Evolutionary conservation across 768 basidiomycete genomes (phyloP).

Genomic region (Hirschioporus abietinus): DNA sequence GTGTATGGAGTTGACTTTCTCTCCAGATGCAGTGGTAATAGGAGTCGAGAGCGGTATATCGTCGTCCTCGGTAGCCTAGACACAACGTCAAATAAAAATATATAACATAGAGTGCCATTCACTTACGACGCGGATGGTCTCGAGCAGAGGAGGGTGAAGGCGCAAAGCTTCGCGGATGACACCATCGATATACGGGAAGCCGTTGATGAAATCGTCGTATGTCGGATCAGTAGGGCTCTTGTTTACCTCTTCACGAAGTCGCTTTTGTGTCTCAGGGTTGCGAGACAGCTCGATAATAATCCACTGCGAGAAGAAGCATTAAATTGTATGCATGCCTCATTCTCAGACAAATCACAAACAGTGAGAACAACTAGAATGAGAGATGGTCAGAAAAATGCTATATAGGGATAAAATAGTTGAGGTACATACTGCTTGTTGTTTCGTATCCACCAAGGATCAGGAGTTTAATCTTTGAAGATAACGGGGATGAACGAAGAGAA

Average conservation of each 20-base stretch:
- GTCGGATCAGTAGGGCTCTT: constrained; percentile 41
- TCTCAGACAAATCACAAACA: constrained; percentile 8
- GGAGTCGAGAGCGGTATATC: constrained; percentile 12
- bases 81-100: neutral
- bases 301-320: neutral
- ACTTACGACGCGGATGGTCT: constrained; percentile 34
- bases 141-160: constrained; percentile 35
- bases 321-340: neutral
- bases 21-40: constrained; percentile 8
- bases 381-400: constrained; percentile 19
- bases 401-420: constrained; percentile 22
- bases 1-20: constrained; percentile 10
- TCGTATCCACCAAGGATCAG: constrained; percentile 60
- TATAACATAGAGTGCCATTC: neutral
- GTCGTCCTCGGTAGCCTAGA: constrained; percentile 12
- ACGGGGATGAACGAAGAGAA: constrained; percentile 26
- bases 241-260: constrained; percentile 36
- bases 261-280: constrained; percentile 39
- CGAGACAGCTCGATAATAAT: constrained; percentile 39
- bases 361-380: constrained; percentile 20
- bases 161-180: constrained; percentile 42
- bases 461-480: constrained; percentile 58
- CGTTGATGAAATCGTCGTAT: constrained; percentile 45
- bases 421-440: constrained; percentile 38
- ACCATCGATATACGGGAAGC: constrained; percentile 51